Evolutionary conservation across 371 early-diverging fungal species (phyloP), one percentile per base, ranked within the genome.

Genomic region (Rhizopus sp.): DNA sequence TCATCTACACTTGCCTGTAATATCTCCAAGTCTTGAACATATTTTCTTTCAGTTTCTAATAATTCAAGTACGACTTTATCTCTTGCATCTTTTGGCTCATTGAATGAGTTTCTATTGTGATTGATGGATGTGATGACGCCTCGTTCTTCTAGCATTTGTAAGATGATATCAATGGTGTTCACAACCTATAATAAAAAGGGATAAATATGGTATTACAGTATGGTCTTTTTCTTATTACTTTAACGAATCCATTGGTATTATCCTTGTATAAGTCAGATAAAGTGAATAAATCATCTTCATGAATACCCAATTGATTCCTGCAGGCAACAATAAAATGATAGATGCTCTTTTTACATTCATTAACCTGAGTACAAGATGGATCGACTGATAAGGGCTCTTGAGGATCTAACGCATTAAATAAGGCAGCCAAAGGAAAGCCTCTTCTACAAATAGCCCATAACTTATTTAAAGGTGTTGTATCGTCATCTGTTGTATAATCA

Each of bases 201-300:
- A 37, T 40, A 42, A 31, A 33, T n/a, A 53, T 35, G 35, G 31
- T 34, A 42, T 34, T 7, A 30, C 29, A 16, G 12, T 31, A 46
- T 15, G 15, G 10, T 44, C 17, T 32, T 7, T 40, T 42, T n/a
- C 0, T 37, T 23, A 53, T 42, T 81, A 96, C 96, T 86, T 94
- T 97, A 62, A 96, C 90, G 69, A 96, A 93, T 32, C 91, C 93
- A 66, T 92, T 92, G 31, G 95, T 97, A 70, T 96, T 96, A 61
- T 98, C 95, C 64, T 89, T 88, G 66, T 90, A 94, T 30, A 96
- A 72, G 50, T 95, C 95, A 4, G 87, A 76, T 51, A 96, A 85
- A 47, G 93, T 83, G 60, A 96, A 94, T 34, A 91, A 69, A 58
- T 93, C 88, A 38, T 92, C 89, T 37, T 93, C 90, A 16, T 67